Conservation (phyloP, 495 filamentous ascomycete species). For the Xylaria telfairii region DNA sequence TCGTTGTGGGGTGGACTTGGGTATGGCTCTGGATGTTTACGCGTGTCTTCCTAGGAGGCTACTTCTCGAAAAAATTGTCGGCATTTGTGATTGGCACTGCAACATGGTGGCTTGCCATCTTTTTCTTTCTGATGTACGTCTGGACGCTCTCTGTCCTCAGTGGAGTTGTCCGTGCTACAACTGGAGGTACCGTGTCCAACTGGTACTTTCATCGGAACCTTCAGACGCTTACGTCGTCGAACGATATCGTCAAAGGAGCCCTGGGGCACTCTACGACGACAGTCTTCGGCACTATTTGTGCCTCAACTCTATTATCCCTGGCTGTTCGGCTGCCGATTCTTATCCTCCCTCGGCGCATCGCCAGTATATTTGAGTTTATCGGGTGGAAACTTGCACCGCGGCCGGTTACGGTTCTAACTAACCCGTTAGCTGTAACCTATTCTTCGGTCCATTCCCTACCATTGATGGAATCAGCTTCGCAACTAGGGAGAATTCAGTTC, state of each 20-base stretch:
- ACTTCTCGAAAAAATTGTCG: conserved; percentile 63
- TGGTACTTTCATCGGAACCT: conserved; percentile 98
- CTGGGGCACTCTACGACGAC: conserved; percentile 79
- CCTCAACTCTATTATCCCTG: conserved; percentile 80
- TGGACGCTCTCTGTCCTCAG: conserved; percentile 89
- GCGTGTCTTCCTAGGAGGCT: conserved; percentile 87
- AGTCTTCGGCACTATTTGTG: conserved; percentile 90
- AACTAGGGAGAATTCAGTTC: conserved; percentile 78
- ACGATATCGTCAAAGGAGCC: conserved; percentile 81
- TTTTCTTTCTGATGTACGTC: conserved; percentile 90
- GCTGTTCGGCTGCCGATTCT: conserved; percentile 85
- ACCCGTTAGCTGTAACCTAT: conserved; percentile 90
- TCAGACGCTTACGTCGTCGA: conserved; percentile 74
- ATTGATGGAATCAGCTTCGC: conserved; percentile 74
- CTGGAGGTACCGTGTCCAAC: conserved; percentile 93
- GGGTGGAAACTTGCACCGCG: conserved; percentile 66
- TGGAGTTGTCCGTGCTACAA: conserved; percentile 87
- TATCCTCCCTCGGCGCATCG: conserved; percentile 75
- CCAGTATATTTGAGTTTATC: conserved; percentile 41
- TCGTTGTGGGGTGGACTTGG: conserved; percentile 90
- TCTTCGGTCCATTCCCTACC: conserved; percentile 91
- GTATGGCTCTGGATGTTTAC: conserved; percentile 97
- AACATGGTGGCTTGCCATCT: conserved; percentile 89
- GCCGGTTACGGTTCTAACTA: conserved; percentile 81
- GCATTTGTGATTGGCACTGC: conserved; percentile 80